These are phyloP conservation scores for Fusarium paranaense DNA, from an alignment of 2,329 filamentous ascomycete species.

Conservation along the genomic window DNA sequence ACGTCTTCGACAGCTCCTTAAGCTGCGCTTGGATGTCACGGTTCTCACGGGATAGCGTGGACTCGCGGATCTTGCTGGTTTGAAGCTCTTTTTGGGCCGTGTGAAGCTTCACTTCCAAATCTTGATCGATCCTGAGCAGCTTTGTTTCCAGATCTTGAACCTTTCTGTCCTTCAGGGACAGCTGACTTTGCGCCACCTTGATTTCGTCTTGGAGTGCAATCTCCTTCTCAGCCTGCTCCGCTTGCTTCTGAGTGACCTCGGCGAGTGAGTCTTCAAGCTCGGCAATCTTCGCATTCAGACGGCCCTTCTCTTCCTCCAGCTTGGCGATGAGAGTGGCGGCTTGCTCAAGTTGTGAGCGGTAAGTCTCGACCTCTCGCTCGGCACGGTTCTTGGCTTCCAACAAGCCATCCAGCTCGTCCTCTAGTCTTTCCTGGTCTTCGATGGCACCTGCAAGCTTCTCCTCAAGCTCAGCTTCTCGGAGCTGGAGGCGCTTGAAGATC, in stretches of 20 bases:
- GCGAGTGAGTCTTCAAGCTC: constrained; percentile 78
- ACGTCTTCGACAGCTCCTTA: constrained; percentile 87
- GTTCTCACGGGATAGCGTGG: constrained; percentile 83
- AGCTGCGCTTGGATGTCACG: constrained; percentile 86
- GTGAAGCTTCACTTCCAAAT: constrained; percentile 86
- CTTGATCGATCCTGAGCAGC: constrained; percentile 86
- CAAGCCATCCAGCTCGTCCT: constrained; percentile 91
- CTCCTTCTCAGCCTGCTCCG: constrained; percentile 81
- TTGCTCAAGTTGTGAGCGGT: constrained; percentile 87
- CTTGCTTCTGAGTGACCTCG: constrained; percentile 76
- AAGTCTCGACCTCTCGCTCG: constrained; percentile 84
- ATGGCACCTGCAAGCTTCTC: constrained; percentile 94
- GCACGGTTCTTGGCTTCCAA: constrained; percentile 89
- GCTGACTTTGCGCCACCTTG: constrained; percentile 90
- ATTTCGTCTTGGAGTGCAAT: constrained; percentile 83
- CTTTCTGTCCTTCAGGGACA: constrained; percentile 90
- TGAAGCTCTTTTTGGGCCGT: constrained; percentile 84
- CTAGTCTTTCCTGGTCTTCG: constrained; percentile 92
- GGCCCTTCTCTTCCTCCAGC: constrained; percentile 87
- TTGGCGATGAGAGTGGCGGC: constrained; percentile 87
- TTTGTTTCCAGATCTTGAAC: constrained; percentile 87
- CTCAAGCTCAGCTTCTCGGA: constrained; percentile 89
- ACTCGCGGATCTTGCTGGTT: constrained; percentile 77
- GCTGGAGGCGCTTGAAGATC: constrained; percentile 95
- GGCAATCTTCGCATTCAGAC: constrained; percentile 74